Percentiles rank a stretch among this genome's conserved stretches.
Evolutionary conservation across 352 stramenopile genomes (phyloP).

Genomic region (Phytophthora multivora): DNA sequence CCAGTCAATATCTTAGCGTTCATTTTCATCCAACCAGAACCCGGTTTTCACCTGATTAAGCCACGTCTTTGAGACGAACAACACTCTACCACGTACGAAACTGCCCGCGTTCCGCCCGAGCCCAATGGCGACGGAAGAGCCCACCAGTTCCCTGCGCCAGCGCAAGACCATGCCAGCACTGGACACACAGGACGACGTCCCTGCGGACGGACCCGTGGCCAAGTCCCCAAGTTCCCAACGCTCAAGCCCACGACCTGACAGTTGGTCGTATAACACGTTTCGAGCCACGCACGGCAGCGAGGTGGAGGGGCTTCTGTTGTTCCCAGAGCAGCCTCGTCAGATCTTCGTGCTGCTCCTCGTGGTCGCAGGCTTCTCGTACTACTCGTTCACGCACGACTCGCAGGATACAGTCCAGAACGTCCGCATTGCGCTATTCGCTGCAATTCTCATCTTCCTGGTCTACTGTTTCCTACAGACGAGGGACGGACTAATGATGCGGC

Average conservation of each 20-base stretch:
- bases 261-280: conserved; percentile 62
- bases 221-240: conserved; percentile 3
- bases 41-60: neutral
- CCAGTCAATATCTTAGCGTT: neutral
- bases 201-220: neutral
- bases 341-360: conserved; percentile 70
- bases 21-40: neutral
- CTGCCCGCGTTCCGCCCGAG: neutral
- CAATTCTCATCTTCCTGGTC: conserved; percentile 79
- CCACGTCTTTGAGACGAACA: neutral
- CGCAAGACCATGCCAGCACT: conserved; percentile 21
- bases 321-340: conserved; percentile 81
- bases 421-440: conserved; percentile 62
- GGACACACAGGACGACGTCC: conserved; percentile 2
- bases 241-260: conserved; percentile 31
- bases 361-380: conserved; percentile 70
- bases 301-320: conserved; percentile 72
- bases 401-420: conserved; percentile 70
- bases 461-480: conserved; percentile 88
- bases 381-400: conserved; percentile 84
- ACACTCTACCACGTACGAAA: neutral
- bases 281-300: conserved; percentile 59
- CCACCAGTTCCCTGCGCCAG: conserved; percentile 15
- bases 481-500: conserved; percentile 78
- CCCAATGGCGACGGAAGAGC: conserved; percentile 13